Conservation (phyloP, 805 yeast species). For the Lachancea cidri region DNA sequence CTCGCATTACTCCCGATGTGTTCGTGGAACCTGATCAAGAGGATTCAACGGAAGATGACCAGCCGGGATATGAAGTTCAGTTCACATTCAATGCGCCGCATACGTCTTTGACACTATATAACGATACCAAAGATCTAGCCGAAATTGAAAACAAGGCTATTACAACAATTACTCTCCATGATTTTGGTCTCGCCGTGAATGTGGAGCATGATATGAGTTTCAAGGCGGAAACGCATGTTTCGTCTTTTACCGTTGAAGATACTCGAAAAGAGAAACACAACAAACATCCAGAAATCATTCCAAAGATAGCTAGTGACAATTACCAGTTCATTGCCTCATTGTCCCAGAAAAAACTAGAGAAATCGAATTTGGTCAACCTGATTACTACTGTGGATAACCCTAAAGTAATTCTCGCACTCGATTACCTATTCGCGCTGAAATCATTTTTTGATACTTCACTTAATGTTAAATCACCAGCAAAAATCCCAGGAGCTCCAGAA, state of each 20-base stretch:
- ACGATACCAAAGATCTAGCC: conserved; percentile 39
- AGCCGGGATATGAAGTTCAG: conserved; percentile 29
- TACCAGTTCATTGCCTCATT: conserved; percentile 66
- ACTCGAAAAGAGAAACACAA: conserved; percentile 57
- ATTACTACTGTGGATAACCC: conserved; percentile 76
- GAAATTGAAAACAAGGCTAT: conserved; percentile 40
- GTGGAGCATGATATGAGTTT: conserved; percentile 52
- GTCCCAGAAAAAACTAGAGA: conserved; percentile 37
- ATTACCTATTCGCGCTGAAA: conserved; percentile 74
- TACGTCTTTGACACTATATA: conserved; percentile 56
- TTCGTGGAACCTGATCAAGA: conserved; percentile 5
- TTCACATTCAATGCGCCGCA: conserved; percentile 57
- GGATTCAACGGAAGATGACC: background rate
- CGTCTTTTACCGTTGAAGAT: conserved; percentile 76
- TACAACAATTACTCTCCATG: conserved; percentile 56
- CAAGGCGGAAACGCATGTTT: conserved; percentile 55
- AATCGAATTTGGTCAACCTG: conserved; percentile 41
- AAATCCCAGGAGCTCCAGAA: conserved; percentile 2
- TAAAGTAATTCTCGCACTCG: conserved; percentile 73
- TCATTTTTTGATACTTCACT: conserved; percentile 51
- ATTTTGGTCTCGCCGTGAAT: conserved; percentile 45
- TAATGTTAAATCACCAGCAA: conserved; percentile 16
- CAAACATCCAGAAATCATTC: conserved; percentile 76
- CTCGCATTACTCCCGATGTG: conserved; percentile 12
- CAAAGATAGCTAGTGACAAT: conserved; percentile 54